Conservation (phyloP, 129 eudicot genomes). For the Chrysanthemum makinoi region DNA sequence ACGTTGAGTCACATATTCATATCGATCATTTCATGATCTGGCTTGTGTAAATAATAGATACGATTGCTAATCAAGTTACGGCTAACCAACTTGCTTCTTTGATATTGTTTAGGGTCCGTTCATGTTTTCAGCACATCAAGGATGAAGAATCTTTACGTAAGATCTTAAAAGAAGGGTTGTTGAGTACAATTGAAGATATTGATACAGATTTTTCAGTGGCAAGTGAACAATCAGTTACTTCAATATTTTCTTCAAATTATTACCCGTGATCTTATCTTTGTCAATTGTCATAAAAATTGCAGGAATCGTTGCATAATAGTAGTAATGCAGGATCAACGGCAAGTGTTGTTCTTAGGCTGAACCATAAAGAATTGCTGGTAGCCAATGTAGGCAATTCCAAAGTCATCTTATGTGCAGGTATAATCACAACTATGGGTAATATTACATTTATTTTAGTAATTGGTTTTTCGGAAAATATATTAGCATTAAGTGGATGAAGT, state of each 20-base stretch:
- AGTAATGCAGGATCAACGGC: conserved; percentile 60
- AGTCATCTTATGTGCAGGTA: conserved; percentile 57
- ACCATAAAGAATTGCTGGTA: conserved; percentile 44
- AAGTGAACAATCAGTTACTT: not conserved
- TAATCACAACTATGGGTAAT: not conserved
- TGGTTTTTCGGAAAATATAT: no score
- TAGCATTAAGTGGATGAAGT: no score
- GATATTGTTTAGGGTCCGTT: conserved; percentile 34
- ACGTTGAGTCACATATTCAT: no score
- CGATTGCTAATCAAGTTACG: not conserved
- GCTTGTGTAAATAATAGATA: not conserved
- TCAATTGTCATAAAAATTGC: conserved; percentile 1
- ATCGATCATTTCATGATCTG: no score
- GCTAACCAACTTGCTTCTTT: conserved; percentile 10
- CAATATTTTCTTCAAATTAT: not conserved
- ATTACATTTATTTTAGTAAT: not conserved
- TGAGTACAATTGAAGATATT: conserved; percentile 52
- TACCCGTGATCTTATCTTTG: not conserved
- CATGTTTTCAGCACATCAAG: not conserved
- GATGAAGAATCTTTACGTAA: conserved; percentile 19
- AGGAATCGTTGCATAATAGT: conserved; percentile 53
- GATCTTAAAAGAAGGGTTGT: conserved; percentile 52
- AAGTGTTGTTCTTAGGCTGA: conserved; percentile 45
- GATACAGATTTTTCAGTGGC: conserved; percentile 49
- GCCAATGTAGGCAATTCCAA: conserved; percentile 67